Evolutionary conservation across 768 basidiomycete genomes (phyloP).

Genomic region (Cubamyces sp.): DNA sequence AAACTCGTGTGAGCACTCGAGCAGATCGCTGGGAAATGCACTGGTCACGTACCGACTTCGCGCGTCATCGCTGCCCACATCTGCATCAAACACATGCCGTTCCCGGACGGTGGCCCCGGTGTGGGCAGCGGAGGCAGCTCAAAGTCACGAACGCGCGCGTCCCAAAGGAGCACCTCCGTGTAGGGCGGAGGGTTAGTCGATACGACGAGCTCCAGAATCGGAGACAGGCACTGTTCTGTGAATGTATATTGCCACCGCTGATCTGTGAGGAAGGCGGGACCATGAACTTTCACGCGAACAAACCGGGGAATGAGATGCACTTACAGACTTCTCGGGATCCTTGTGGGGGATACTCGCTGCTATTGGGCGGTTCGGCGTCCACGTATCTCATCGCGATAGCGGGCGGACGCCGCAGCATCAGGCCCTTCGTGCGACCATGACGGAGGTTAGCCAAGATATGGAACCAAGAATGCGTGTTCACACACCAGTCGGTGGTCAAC

Average conservation of each 20-base stretch:
- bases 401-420: slow-evolving; percentile 73
- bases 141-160: slow-evolving; percentile 59
- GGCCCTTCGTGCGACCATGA: slow-evolving; percentile 46
- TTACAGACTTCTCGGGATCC: slow-evolving; percentile 35
- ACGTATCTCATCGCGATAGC: slow-evolving; percentile 68
- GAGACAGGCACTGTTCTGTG: slow-evolving; percentile 63
- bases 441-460: slow-evolving; percentile 13
- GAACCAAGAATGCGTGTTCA: slow-evolving; percentile 20
- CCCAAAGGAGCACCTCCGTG: slow-evolving; percentile 53
- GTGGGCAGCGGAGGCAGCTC: slow-evolving; percentile 52
- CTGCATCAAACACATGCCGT: slow-evolving; percentile 21
- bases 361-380: slow-evolving; percentile 51
- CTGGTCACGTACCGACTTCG: slow-evolving; percentile 55
- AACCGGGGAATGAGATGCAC: slow-evolving; percentile 9
- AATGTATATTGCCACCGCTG: slow-evolving; percentile 75
- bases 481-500: slow-evolving; percentile 71
- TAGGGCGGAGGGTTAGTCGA: slow-evolving; percentile 58
- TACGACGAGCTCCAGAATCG: slow-evolving; percentile 62
- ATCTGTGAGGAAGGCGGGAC: slow-evolving; percentile 42
- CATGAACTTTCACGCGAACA: not conserved
- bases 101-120: slow-evolving; percentile 19
- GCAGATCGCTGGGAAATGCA: not conserved
- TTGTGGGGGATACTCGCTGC: slow-evolving; percentile 32
- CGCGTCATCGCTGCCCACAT: slow-evolving; percentile 41
- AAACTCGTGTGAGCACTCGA: slow-evolving; percentile 5